A percentile compares a stretch with the other conserved stretches of the same genome.
These are phyloP conservation scores for Spergularia azorica DNA, from an alignment of 179 eudicot genomes.

Conservation along the genomic window DNA sequence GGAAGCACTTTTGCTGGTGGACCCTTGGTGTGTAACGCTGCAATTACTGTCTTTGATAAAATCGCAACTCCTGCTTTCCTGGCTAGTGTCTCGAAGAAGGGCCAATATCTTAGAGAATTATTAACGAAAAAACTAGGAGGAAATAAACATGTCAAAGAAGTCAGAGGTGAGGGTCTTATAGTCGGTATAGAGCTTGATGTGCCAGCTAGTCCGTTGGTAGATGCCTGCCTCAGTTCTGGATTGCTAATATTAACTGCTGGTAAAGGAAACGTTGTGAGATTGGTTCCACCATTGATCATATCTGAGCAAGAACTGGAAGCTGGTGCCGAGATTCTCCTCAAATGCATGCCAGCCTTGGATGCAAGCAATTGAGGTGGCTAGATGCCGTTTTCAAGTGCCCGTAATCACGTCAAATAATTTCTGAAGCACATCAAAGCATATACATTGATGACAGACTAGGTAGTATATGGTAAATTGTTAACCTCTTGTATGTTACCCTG, in stretches of 20 bases:
- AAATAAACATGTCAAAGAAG: conserved; percentile 71
- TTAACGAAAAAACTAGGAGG: conserved; percentile 51
- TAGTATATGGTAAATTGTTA: too few species aligned
- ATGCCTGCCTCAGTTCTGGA: conserved; percentile 70
- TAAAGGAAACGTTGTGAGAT: conserved; percentile 79
- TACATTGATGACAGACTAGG: too few species aligned
- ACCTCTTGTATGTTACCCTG: too few species aligned
- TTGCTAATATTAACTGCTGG: conserved; percentile 85
- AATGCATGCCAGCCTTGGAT: conserved; percentile 58
- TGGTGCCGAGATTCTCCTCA: conserved; percentile 54
- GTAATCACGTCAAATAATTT: too few species aligned
- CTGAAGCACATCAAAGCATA: too few species aligned
- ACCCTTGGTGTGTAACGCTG: conserved; percentile 80
- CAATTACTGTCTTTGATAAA: conserved; percentile 62
- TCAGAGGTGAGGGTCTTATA: conserved; percentile 80
- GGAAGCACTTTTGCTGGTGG: conserved; percentile 97
- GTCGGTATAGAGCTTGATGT: conserved; percentile 81
- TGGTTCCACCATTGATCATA: conserved; percentile 82
- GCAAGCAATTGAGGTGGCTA: conserved; percentile 16
- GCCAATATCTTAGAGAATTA: conserved; percentile 53
- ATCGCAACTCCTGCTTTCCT: conserved; percentile 63
- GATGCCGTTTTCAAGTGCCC: too few species aligned
- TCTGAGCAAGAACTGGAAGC: conserved; percentile 63
- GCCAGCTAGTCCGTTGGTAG: conserved; percentile 66
- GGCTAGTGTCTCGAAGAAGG: conserved; percentile 62